Evolutionary conservation across 208 protist species (phyloP).

Genomic region (Trypanosoma brucei): DNA sequence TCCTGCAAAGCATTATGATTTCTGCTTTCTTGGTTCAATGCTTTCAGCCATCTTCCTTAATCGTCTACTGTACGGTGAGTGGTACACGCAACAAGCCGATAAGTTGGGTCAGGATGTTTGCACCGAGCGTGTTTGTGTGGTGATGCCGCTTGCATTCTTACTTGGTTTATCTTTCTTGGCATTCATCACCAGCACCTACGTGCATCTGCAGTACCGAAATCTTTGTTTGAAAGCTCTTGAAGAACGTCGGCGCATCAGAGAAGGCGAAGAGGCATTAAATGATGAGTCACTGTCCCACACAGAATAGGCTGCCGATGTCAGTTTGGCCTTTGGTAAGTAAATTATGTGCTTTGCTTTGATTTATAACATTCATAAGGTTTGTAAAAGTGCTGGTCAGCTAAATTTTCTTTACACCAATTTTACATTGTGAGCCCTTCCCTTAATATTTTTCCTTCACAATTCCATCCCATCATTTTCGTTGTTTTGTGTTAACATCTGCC

Average conservation of each 20-base stretch:
- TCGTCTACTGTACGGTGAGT: conserved; percentile 26
- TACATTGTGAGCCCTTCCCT: no score
- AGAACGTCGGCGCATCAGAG: conserved; percentile 33
- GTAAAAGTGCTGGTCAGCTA: no score
- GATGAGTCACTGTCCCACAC: neutral
- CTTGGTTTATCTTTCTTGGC: conserved; percentile 12
- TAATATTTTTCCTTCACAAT: no score
- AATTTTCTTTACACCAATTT: no score
- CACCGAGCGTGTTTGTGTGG: conserved; percentile 19
- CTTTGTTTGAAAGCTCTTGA: conserved; percentile 27
- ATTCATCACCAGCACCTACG: conserved; percentile 8
- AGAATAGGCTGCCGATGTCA: no score
- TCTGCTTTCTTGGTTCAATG: conserved; percentile 18
- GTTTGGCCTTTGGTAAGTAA: no score
- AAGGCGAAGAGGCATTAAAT: conserved; percentile 9
- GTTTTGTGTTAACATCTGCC: no score
- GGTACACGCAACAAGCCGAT: conserved; percentile 16
- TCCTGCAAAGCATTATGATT: conserved; percentile 31
- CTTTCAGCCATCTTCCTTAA: conserved; percentile 22
- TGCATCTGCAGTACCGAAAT: conserved; percentile 7
- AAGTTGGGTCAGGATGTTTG: conserved; percentile 10
- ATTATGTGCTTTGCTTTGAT: no score
- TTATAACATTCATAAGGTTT: no score
- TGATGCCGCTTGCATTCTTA: conserved; percentile 25
- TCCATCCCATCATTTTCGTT: no score